Evolutionary conservation across 2,329 filamentous ascomycete genomes (phyloP).

Genomic region (Aureobasidium sp.): DNA sequence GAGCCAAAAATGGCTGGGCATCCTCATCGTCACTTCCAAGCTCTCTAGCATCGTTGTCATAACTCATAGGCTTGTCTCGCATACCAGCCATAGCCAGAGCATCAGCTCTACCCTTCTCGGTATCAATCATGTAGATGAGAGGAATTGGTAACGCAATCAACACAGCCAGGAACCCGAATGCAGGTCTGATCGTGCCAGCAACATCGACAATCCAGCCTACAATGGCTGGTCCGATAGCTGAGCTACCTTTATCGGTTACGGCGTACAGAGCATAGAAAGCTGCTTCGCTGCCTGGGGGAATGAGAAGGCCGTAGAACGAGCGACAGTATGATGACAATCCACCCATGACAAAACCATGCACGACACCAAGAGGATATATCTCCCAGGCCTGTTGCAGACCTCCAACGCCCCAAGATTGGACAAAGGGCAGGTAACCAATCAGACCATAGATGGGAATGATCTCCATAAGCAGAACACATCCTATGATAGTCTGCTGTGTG

Average conservation of each 20-base stretch:
- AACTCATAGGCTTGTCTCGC: not conserved
- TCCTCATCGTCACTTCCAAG: not conserved
- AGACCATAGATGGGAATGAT: constrained; percentile 84
- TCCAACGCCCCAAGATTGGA: constrained; percentile 62
- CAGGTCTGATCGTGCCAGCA: constrained; percentile 37
- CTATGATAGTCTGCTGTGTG: constrained; percentile 75
- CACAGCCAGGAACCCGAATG: constrained; percentile 77
- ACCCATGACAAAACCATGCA: constrained; percentile 85
- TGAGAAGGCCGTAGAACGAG: constrained; percentile 79
- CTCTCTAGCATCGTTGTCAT: not conserved
- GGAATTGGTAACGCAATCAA: constrained; percentile 71
- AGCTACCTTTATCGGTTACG: constrained; percentile 91
- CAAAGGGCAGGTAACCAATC: constrained; percentile 69
- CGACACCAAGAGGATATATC: constrained; percentile 76
- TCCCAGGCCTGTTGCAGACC: constrained; percentile 85
- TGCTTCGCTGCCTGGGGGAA: constrained; percentile 83
- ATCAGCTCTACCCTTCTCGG: constrained; percentile 45
- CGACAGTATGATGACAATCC: constrained; percentile 86
- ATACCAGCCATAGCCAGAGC: constrained; percentile 13
- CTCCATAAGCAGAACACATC: constrained; percentile 77
- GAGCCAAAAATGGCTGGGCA: not conserved
- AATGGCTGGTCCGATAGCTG: constrained; percentile 81
- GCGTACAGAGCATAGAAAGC: constrained; percentile 92
- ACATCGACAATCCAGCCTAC: constrained; percentile 80
- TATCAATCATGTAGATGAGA: constrained; percentile 70